Conservation (phyloP, 2,329 filamentous ascomycete genomes). For the Biscogniauxia mediterranea region DNA sequence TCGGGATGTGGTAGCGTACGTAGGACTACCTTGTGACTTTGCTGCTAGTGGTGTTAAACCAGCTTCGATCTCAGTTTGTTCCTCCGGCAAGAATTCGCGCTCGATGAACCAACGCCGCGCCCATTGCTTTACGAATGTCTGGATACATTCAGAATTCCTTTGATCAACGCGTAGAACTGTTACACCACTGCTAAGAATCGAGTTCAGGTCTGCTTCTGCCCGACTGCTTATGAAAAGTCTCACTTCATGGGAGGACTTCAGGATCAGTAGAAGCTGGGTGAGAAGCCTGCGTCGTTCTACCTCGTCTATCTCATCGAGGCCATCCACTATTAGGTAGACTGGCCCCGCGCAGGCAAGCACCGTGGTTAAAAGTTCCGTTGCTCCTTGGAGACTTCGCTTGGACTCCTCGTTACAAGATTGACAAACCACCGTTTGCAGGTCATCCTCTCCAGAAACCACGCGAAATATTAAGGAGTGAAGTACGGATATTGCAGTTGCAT, state of each 20-base stretch:
- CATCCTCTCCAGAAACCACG: conserved; percentile 15
- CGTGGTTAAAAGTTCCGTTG: conserved; percentile 22
- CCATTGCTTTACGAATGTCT: conserved; percentile 18
- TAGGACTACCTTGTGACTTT: conserved; percentile 26
- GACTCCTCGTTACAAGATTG: conserved; percentile 18
- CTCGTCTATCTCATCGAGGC: conserved; percentile 30
- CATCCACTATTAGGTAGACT: conserved; percentile 29
- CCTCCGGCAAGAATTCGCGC: conserved; percentile 13
- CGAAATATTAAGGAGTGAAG: conserved; percentile 22
- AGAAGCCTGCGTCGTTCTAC: conserved; percentile 16
- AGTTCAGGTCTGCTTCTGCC: conserved; percentile 21
- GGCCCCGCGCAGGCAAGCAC: conserved; percentile 20
- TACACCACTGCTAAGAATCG: conserved; percentile 2
- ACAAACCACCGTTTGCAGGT: conserved; percentile 23
- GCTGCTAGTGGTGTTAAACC: conserved; percentile 16
- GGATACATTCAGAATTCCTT: conserved; percentile 22
- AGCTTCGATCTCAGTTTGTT: conserved; percentile 17
- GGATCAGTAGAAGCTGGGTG: conserved; percentile 9
- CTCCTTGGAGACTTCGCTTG: conserved; percentile 19
- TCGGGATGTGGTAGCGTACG: neutral
- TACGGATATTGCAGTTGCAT: conserved; percentile 13
- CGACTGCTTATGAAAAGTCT: conserved; percentile 27
- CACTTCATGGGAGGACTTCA: conserved; percentile 11
- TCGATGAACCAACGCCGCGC: conserved; percentile 14
- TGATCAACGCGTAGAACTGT: neutral